phyloP scores from a whole-genome alignment of 257 asterid species.

The Jacaranda copaia region DNA sequence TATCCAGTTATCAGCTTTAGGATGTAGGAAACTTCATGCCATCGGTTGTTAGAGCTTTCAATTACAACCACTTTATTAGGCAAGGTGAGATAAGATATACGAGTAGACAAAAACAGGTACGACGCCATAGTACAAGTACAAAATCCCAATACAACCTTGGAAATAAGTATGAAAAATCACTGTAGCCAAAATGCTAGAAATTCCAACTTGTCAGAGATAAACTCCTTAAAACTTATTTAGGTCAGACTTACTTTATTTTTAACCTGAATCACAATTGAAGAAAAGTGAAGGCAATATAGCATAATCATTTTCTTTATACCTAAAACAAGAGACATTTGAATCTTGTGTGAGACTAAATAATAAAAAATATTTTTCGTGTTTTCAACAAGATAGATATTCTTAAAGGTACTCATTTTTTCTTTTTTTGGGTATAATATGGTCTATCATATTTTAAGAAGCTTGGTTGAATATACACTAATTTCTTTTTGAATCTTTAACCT shows the following conservation, averaged over 20 bases:
- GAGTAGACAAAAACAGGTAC: background rate
- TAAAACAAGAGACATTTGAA: too few relatives aligned
- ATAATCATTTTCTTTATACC: too few relatives aligned
- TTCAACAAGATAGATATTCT: background rate
- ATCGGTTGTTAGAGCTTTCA: background rate
- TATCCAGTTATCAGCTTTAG: background rate
- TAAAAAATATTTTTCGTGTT: background rate
- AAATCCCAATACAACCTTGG: conserved; percentile 1
- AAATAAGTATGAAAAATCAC: conserved; percentile 7
- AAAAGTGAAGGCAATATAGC: background rate
- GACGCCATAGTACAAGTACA: background rate
- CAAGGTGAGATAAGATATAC: conserved; percentile 5
- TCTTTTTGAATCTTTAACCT: background rate
- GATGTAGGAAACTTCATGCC: conserved; percentile 3
- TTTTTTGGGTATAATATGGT: background rate
- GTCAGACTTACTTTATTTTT: background rate
- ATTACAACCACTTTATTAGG: background rate
- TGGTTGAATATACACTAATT: background rate
- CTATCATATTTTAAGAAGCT: background rate
- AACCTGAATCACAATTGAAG: background rate
- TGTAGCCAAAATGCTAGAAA: too few relatives aligned
- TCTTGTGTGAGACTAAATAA: background rate
- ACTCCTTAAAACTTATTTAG: background rate
- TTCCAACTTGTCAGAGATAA: conserved; percentile 12
- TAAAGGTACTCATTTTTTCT: background rate